Evolutionary conservation across 2,329 filamentous ascomycete species (phyloP), one percentile per base, ranked within the genome.

Genomic region (Ophiostoma perfectum): DNA sequence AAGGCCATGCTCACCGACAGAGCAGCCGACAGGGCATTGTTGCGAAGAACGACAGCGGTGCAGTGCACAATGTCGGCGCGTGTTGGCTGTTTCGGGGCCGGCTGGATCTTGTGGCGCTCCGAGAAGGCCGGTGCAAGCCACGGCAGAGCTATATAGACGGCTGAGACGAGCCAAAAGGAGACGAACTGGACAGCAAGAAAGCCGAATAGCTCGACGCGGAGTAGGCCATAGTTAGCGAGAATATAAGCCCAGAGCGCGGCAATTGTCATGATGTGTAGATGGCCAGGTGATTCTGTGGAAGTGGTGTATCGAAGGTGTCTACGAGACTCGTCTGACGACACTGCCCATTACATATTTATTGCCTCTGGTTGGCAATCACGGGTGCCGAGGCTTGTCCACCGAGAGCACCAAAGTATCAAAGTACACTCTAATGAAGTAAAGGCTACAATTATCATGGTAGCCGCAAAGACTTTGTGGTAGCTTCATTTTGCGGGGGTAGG

Each of bases 81-180:
- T 1, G 78, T 81, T 0, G 84, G 83, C 72, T 84, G 83, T 65
- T 80, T 81, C 1, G 80, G 79, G 0, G 80, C 78, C 0, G 82
- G 82, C 70, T 86, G 84, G 69, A 86, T 81, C 73, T 86, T 86
- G 77, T 86, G 83, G 4, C 77, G 77, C 7, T 76, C 76, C 0
- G 83, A 81, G 71, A 84, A 86, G 8, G 72, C 63, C 0, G 84
- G 84, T n/a, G 79, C 76, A 11, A 81, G 11, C 9, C 70, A 55
- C 71, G 83, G 81, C 14, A 86, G 77, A 0, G 73, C 74, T 38
- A 81, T 75, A 71, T 81, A 84, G 65, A 78, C 41, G 9, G 74
- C 71, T 5, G 78, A 80, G 0, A 80, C 80, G 45, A 81, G 66
- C 81, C 81, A 83, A 76, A 81, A 83, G 75, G 78, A 80, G 69